A percentile compares a stretch with the other conserved stretches of the same genome.
Evolutionary conservation across 148 eudicot genomes (phyloP).

Genomic region (Chenopodium formosanum): DNA sequence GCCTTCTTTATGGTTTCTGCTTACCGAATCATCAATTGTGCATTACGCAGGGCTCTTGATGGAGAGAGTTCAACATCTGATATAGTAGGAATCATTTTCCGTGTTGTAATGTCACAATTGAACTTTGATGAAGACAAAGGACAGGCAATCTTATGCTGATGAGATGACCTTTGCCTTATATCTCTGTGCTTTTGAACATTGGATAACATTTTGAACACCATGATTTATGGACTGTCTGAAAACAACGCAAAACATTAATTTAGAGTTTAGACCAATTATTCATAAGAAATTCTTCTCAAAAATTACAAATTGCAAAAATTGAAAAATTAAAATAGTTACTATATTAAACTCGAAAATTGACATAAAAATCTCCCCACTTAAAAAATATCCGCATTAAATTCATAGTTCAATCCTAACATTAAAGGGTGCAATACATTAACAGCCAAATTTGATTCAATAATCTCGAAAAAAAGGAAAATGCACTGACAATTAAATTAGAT

Average conservation of each 20-base stretch:
- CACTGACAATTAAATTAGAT: too few relatives aligned
- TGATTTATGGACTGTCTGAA: not conserved
- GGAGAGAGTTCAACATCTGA: slow-evolving; percentile 54
- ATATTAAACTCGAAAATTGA: too few relatives aligned
- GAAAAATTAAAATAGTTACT: too few relatives aligned
- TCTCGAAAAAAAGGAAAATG: too few relatives aligned
- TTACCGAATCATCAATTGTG: slow-evolving; percentile 71
- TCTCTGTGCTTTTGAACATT: slow-evolving; percentile 23
- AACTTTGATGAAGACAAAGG: not conserved
- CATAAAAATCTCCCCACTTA: too few relatives aligned
- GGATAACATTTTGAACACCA: slow-evolving; percentile 1
- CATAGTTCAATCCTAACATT: too few relatives aligned
- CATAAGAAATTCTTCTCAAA: too few relatives aligned
- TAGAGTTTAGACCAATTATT: not conserved
- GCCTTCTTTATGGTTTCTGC: slow-evolving; percentile 77
- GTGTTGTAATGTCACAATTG: slow-evolving; percentile 1
- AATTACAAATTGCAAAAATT: too few relatives aligned
- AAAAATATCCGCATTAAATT: too few relatives aligned
- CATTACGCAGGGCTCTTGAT: slow-evolving; percentile 72
- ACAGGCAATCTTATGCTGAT: slow-evolving; percentile 1
- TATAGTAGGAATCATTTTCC: slow-evolving; percentile 7
- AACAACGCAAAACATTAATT: too few relatives aligned
- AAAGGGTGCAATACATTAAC: too few relatives aligned
- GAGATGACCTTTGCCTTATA: slow-evolving; percentile 8
- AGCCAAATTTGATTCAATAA: too few relatives aligned